Evolutionary conservation across 2,329 filamentous ascomycete genomes (phyloP).

Genomic region (Bisporella sp.): DNA sequence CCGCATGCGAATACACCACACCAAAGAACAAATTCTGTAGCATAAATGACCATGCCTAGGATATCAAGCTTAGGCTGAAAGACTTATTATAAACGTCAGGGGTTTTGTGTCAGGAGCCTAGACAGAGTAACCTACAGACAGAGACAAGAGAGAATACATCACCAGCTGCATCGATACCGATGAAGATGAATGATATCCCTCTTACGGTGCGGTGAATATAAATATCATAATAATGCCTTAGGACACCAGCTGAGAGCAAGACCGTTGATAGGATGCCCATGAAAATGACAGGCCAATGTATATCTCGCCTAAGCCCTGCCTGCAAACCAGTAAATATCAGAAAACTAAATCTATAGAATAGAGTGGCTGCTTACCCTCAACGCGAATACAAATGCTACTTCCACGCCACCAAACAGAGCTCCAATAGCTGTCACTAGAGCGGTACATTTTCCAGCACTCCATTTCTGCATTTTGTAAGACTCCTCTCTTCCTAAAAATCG

Average conservation of each 20-base stretch:
- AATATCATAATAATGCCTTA: constrained; percentile 65
- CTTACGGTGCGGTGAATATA: constrained; percentile 58
- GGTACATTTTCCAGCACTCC: constrained; percentile 42
- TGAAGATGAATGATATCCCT: constrained; percentile 67
- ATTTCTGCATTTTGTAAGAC: constrained; percentile 34
- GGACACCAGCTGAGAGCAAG: constrained; percentile 57
- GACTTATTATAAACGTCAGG: constrained; percentile 23
- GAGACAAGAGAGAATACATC: constrained; percentile 62
- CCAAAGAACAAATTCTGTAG: constrained; percentile 59
- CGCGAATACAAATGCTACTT: constrained; percentile 52
- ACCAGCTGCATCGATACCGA: constrained; percentile 61
- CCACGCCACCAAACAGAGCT: constrained; percentile 49
- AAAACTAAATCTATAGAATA: background rate
- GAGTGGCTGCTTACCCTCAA: constrained; percentile 28
- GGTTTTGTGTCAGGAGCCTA: background rate
- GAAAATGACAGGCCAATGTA: constrained; percentile 54
- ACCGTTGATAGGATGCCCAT: constrained; percentile 61
- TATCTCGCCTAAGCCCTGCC: constrained; percentile 33
- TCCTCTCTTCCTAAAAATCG: too few species aligned
- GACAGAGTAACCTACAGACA: constrained; percentile 32
- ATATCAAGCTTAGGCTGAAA: constrained; percentile 53
- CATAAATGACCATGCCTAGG: constrained; percentile 60
- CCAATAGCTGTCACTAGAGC: constrained; percentile 44
- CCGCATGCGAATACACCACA: constrained; percentile 59
- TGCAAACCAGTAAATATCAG: background rate